A percentile compares a stretch with the other conserved stretches of the same genome.
These are phyloP conservation scores for Colletotrichum costaricense DNA, from an alignment of 2,329 filamentous ascomycete species.

Conservation along the genomic window DNA sequence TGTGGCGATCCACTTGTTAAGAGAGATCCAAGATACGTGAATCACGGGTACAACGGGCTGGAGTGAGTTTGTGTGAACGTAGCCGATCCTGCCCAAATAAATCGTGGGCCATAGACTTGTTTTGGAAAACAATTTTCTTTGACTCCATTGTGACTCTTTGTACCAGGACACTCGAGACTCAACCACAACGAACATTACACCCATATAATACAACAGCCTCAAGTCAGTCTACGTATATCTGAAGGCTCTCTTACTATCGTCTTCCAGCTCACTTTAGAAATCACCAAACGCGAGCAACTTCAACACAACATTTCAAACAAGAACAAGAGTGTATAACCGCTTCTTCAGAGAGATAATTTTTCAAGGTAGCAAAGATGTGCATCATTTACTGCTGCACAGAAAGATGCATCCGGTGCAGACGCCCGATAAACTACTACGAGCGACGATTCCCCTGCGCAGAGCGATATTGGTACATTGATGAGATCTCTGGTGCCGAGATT, in stretches of 20 bases:
- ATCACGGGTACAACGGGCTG: too few relatives aligned
- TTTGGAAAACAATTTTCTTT: neutral
- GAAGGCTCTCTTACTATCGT: neutral
- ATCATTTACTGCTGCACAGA: neutral
- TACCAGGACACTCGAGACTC: neutral
- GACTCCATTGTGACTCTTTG: neutral
- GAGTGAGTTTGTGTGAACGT: too few relatives aligned
- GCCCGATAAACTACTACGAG: neutral
- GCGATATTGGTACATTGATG: neutral
- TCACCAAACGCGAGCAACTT: neutral
- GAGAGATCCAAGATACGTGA: too few relatives aligned
- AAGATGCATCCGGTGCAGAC: neutral
- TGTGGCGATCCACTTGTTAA: too few relatives aligned
- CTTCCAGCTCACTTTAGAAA: neutral
- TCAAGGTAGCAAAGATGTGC: neutral
- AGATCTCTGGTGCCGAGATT: neutral
- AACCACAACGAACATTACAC: neutral
- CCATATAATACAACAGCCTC: neutral
- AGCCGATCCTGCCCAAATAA: neutral
- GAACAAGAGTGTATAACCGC: neutral
- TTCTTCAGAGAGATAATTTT: accelerated
- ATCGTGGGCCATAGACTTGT: neutral
- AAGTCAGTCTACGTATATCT: neutral
- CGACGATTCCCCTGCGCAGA: neutral
- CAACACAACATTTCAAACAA: neutral